Base-by-base conservation (phyloP, 352 stramenopile genomes). In the Globisporangium cystogenes region DNA sequence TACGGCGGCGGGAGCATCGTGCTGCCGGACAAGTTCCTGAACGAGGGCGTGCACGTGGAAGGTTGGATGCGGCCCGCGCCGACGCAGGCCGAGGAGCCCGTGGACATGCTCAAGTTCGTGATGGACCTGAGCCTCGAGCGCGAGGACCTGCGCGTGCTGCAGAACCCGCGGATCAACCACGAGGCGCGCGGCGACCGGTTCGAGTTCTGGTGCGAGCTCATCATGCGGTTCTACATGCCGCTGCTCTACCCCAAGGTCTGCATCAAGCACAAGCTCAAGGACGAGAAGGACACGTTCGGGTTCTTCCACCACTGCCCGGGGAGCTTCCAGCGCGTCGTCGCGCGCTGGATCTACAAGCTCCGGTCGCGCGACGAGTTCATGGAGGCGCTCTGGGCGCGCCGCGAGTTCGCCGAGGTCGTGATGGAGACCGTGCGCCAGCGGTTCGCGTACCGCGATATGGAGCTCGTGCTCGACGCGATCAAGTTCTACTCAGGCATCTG, bases 211-310 rank as follows among this genome's bases (percentile, higher is more conserved):
- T 70, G 74, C 23, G 77, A 93, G 24, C 62, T 95, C 12, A 89
- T 95, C 51, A 95, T 95, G 85, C 81, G 82, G 36, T 95, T 89
- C 48, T 95, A 91, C 57, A 95, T 95, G 85, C 85, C 85, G 27
- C 55, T 95, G 37, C 53, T 95, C 48, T 95, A 90, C 56, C 85
- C 85, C 3, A 95, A 95, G 46, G 65, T 93, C 10, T 93, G 84
- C 65, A 59, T 93, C 18, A 90, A 93, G 53, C 71, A 85, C 10
- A 90, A 89, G 45, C 62, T 95, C 44, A 95, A 95, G 69, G 84
- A 92, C 21, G 83, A 92, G 52, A 63, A 61, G 10, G 82, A 95
- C 47, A 80, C 70, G 31, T 66, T 88, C 14, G 84, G 84, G 7
- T 95, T 95, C 51, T 95, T 93, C 53, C 84, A 95, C 49, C 84